Conservation (phyloP, 495 filamentous ascomycete genomes). For the Annulohypoxylon bovei region DNA sequence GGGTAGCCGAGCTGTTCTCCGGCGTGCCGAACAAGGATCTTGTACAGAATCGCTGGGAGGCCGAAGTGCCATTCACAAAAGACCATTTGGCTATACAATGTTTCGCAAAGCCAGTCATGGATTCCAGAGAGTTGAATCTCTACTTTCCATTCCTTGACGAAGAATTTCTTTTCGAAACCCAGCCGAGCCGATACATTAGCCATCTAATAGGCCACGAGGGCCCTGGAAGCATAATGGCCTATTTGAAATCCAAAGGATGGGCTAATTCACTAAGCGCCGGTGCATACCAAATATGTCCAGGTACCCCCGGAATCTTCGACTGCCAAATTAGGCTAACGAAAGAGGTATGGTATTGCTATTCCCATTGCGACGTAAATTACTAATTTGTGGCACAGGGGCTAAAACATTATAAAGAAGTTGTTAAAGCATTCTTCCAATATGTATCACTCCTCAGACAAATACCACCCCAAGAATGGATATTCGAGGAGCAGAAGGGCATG, state of each 20-base stretch:
- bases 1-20: conserved; percentile 89
- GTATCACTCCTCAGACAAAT: conserved; percentile 84
- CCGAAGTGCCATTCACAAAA: conserved; percentile 71
- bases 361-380: not conserved
- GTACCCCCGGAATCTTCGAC: conserved; percentile 81
- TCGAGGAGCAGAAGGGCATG: conserved; percentile 88
- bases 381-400: conserved; percentile 54
- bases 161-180: conserved; percentile 80
- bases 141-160: conserved; percentile 92
- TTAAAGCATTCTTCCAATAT: conserved; percentile 93
- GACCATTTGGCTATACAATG: conserved; percentile 79
- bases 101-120: conserved; percentile 97
- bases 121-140: conserved; percentile 83
- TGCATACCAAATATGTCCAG: conserved; percentile 78
- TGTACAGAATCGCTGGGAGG: conserved; percentile 81
- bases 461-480: conserved; percentile 90
- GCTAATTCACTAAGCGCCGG: conserved; percentile 88
- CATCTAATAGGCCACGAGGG: conserved; percentile 98
- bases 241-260: conserved; percentile 96
- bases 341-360: conserved; percentile 61
- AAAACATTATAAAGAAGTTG: conserved; percentile 85
- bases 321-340: conserved; percentile 84
- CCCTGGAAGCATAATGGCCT: conserved; percentile 93
- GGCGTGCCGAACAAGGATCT: conserved; percentile 87
- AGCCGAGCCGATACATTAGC: conserved; percentile 89